phyloP scores from a whole-genome alignment of 495 filamentous ascomycete genomes.

The Penicillium goetzii region DNA sequence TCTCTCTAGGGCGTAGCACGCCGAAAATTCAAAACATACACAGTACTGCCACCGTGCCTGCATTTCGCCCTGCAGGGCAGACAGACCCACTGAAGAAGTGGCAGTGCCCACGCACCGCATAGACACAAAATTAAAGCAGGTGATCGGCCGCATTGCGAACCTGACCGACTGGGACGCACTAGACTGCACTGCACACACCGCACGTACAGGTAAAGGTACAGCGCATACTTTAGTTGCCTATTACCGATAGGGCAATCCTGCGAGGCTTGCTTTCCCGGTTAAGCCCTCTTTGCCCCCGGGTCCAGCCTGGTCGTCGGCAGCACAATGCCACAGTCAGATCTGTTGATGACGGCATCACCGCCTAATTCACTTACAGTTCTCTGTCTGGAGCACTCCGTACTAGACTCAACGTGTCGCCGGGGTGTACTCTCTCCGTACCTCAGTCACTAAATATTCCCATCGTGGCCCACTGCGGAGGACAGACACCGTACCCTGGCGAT shows the following conservation, averaged over 20 bases:
- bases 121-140: constrained; percentile 12
- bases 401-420: neutral
- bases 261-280: neutral
- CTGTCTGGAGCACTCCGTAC: no score
- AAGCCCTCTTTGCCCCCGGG: no score
- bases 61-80: constrained; percentile 30
- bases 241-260: neutral
- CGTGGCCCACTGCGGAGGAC: neutral
- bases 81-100: constrained; percentile 19
- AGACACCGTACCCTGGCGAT: neutral
- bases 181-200: neutral
- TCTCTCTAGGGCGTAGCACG: neutral
- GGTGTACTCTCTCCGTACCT: neutral
- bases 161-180: constrained; percentile 6
- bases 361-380: neutral
- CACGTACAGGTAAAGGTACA: neutral
- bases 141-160: constrained; percentile 17
- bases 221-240: neutral
- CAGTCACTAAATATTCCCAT: neutral
- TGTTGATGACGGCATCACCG: neutral
- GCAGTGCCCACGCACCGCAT: constrained; percentile 22
- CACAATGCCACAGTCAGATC: neutral
- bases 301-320: neutral
- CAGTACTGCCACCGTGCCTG: constrained; percentile 26
- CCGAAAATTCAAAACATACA: neutral